Evolutionary conservation across 1,139 yeast genomes (phyloP), one percentile per base, ranked within the genome.

Genomic region (Nakaseomyces uthaithaninus): DNA sequence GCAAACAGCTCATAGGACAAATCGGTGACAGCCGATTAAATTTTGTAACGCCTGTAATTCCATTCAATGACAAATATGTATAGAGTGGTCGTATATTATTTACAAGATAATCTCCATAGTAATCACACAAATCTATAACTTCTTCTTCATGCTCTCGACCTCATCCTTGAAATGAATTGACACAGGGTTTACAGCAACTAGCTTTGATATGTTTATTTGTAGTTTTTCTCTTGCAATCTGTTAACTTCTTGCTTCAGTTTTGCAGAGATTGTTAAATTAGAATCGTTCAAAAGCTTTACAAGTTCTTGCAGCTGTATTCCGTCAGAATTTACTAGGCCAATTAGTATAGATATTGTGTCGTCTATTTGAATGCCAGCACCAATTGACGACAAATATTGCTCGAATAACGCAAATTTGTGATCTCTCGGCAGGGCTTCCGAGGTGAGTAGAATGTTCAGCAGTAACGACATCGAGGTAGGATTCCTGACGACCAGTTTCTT

Each of bases 391-490:
- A 31, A 11, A 11, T 19, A 44, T 4, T 30, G 26, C 25, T 38
- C 27, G 30, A 49, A 47, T 2, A 48, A 4, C 5, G 37, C 28
- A 2, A 43, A 15, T 31, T 49, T 49, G 15, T 39, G 40, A 4
- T 46, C 43, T 11, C 31, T 30, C 4, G 46, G 20, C 18, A 44
- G 27, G 2, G 31, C 25, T 4, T 39, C 33, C 30, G 55, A 55
- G 33, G 51, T 34, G 20, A 58, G 27, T 6, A 52, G 41, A 47
- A 56, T 49, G 37, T 52, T 52, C 15, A 59, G 40, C 14, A 59
- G 42, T 12, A 57, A 34, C 2, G 57, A 46, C 16, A 48, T 36
- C 2, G 58, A 49, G 3, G 45, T 36, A 5, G 37, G 40, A 40
- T 59, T 59, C 19, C 38, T 41, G 10, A 55, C 42, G 9, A 36